A percentile compares a stretch with the other conserved stretches of the same genome.
Conservation (phyloP, 192 early-diverging fungal species). For the Backusella westeae region DNA sequence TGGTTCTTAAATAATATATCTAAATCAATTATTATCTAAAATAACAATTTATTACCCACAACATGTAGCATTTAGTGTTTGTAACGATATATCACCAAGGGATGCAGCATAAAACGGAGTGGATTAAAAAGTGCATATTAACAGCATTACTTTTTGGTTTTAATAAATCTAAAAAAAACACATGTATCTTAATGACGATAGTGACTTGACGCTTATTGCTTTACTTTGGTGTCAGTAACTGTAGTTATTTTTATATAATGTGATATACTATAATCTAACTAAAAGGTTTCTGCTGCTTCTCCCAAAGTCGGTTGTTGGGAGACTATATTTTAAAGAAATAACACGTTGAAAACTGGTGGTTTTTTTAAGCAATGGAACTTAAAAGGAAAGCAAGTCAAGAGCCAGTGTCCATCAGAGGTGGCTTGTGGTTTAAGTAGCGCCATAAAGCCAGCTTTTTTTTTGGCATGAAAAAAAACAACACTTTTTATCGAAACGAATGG, state of each 20-base stretch:
- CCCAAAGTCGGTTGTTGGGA: too few relatives aligned
- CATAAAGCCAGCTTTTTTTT: background rate
- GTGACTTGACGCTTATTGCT: background rate
- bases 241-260: background rate
- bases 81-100: background rate
- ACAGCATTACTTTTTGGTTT: background rate
- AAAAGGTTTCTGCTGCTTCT: too few relatives aligned
- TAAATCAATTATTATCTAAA: background rate
- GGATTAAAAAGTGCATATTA: background rate
- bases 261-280: background rate
- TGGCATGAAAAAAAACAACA: background rate
- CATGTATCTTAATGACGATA: background rate
- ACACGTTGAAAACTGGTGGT: background rate
- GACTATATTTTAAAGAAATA: too few relatives aligned
- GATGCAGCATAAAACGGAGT: background rate
- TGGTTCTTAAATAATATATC: background rate
- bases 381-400: background rate
- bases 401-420: background rate
- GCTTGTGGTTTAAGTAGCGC: background rate
- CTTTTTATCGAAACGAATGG: slow-evolving; percentile 7
- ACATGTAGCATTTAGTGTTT: background rate
- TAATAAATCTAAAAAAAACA: too few relatives aligned
- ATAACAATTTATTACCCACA: background rate
- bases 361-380: background rate
- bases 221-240: background rate